Base-by-base conservation (phyloP, 1,284 basidiomycete genomes). In the Apiotrichum gracile region DNA sequence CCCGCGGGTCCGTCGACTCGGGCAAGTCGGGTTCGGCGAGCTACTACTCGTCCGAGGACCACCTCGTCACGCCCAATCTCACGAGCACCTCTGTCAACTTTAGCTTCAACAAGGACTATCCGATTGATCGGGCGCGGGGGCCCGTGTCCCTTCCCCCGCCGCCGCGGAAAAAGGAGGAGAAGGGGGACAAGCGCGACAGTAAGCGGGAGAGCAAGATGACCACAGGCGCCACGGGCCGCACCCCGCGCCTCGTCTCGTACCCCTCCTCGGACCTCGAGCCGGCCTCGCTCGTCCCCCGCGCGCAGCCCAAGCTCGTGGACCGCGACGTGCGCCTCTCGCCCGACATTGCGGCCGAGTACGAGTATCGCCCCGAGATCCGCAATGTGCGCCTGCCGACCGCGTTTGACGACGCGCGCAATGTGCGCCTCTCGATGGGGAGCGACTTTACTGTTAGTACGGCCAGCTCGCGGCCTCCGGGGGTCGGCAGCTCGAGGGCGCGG, bases 311-410 rank as follows among this genome's bases (percentile, higher is more conserved):
- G 31, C 31, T 31, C 31, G 31, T 14, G 31, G n/a, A n/a, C n/a
- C n/a, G n/a, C n/a, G n/a, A n/a, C n/a, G n/a, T n/a, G n/a, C n/a
- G n/a, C n/a, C n/a, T n/a, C n/a, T n/a, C n/a, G n/a, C n/a, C n/a
- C n/a, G n/a, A n/a, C n/a, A n/a, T n/a, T n/a, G n/a, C n/a, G n/a
- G n/a, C n/a, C n/a, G n/a, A n/a, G n/a, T n/a, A n/a, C n/a, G n/a
- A n/a, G n/a, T n/a, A 31, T 10, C 31, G 10, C 31, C 31, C 31
- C 5, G 16, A 31, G 31, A 31, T 31, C 1, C 43, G 25, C 29
- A 45, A 57, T 25, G 55, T 46, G n/a, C 51, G 48, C 17, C 40
- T 57, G 14, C 38, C 47, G 2, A 37, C 51, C 3, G 49, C 55
- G 12, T 57, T 57, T 21, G 55, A 57, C 37, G 25, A 29, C 7